These are phyloP conservation scores for Nemania abortiva DNA, from an alignment of 2,329 filamentous ascomycete species.

Conservation along the genomic window DNA sequence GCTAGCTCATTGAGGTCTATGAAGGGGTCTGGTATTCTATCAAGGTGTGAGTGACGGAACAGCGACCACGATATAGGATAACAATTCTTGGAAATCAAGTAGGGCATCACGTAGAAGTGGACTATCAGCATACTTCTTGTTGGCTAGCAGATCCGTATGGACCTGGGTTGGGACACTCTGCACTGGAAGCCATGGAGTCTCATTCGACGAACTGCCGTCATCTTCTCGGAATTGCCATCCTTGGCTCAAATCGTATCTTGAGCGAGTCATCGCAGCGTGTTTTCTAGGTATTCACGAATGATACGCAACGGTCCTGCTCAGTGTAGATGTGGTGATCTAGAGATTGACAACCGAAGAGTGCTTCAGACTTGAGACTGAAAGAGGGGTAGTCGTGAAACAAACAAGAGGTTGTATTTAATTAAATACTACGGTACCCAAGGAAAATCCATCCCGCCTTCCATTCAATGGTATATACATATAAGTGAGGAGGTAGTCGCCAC, in stretches of 20 bases:
- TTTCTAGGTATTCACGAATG: not conserved
- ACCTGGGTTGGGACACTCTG: constrained; percentile 53
- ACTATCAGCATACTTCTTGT: constrained; percentile 49
- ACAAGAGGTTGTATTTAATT: not conserved
- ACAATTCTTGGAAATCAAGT: not conserved
- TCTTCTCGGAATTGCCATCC: constrained; percentile 37
- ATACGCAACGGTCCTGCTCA: not conserved
- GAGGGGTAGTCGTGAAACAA: constrained; percentile 30
- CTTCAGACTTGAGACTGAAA: not conserved
- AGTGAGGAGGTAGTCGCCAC: not conserved
- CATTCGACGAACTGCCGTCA: constrained; percentile 9
- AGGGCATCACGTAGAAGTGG: not conserved
- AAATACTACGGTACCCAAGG: no score
- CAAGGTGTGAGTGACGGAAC: constrained; percentile 18
- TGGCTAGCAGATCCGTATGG: constrained; percentile 55
- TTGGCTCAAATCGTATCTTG: constrained; percentile 21
- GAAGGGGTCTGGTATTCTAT: constrained; percentile 67
- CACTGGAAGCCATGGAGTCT: constrained; percentile 52
- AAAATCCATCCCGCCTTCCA: not conserved
- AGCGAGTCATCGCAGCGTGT: constrained; percentile 20
- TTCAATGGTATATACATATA: not conserved
- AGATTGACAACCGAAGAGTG: not conserved
- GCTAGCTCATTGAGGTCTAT: constrained; percentile 71
- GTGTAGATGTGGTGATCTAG: not conserved
- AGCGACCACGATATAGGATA: no score